phyloP scores from a whole-genome alignment of 371 early-diverging fungal genomes.

The Haplosporangium sp. region DNA sequence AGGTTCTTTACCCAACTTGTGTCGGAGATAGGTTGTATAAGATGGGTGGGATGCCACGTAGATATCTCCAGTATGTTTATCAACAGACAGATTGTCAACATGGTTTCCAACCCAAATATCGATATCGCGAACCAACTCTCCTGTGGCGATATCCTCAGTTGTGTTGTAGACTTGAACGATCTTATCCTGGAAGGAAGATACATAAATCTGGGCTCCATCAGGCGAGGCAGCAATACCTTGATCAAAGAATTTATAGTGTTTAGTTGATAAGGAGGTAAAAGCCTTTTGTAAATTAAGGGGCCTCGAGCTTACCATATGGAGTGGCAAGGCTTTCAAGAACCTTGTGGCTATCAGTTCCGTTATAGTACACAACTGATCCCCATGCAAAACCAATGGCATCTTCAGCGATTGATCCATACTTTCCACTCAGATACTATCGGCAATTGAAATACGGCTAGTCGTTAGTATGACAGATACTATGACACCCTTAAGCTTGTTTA shows the following conservation, averaged over 20 bases:
- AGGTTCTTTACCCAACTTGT: slow-evolving; percentile 43
- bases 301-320: slow-evolving; percentile 33
- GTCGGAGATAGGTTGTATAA: slow-evolving; percentile 50
- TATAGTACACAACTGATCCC: slow-evolving; percentile 48
- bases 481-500: neutral
- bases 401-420: slow-evolving; percentile 40
- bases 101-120: slow-evolving; percentile 50
- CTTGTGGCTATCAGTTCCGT: slow-evolving; percentile 31
- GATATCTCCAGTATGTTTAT: slow-evolving; percentile 46
- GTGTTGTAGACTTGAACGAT: slow-evolving; percentile 42
- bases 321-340: slow-evolving; percentile 34
- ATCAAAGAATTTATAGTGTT: neutral
- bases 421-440: slow-evolving; percentile 22
- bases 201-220: slow-evolving; percentile 36
- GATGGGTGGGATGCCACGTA: slow-evolving; percentile 55
- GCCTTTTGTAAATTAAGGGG: neutral
- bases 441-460: neutral
- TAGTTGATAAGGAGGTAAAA: no score
- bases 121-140: slow-evolving; percentile 30
- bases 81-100: slow-evolving; percentile 45
- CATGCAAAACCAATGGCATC: slow-evolving; percentile 33
- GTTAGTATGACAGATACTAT: neutral
- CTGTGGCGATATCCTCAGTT: slow-evolving; percentile 28
- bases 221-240: slow-evolving; percentile 45
- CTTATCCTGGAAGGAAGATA: slow-evolving; percentile 42